phyloP scores from a whole-genome alignment of 2,329 filamentous ascomycete species.

The Alternaria atra region DNA sequence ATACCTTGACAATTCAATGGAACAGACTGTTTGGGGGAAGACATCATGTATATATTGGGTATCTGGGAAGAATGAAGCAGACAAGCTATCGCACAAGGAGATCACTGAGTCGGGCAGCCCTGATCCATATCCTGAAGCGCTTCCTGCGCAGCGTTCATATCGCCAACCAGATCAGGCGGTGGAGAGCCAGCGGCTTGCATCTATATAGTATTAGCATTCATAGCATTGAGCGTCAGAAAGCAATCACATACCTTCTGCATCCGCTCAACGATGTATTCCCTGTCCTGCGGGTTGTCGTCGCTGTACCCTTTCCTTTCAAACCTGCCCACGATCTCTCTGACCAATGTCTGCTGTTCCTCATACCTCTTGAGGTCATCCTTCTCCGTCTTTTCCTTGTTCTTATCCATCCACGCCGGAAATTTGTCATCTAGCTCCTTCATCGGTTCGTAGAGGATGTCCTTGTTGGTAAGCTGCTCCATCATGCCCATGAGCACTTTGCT shows the following conservation, averaged over 20 bases:
- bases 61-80: constrained; percentile 28
- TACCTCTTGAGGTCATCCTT: constrained; percentile 81
- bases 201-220: constrained; percentile 56
- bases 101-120: constrained; percentile 70
- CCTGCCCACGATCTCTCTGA: constrained; percentile 84
- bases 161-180: constrained; percentile 88
- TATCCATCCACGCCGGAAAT: constrained; percentile 87
- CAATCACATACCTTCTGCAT: constrained; percentile 84
- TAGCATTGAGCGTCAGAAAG: background rate
- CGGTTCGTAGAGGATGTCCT: constrained; percentile 96
- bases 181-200: constrained; percentile 97
- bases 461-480: constrained; percentile 99
- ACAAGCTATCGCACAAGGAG: constrained; percentile 9
- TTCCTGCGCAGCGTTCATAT: constrained; percentile 85
- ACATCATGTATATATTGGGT: constrained; percentile 30
- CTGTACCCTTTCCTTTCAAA: constrained; percentile 85
- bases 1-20: background rate
- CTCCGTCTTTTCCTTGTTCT: constrained; percentile 72
- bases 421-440: constrained; percentile 97
- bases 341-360: constrained; percentile 79
- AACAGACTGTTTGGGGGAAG: background rate
- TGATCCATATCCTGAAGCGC: constrained; percentile 63
- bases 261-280: constrained; percentile 92
- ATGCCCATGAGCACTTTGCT: constrained; percentile 95
- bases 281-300: constrained; percentile 81